Percentiles rank a stretch among this genome's conserved stretches.
Evolutionary conservation across 1,284 basidiomycete species (phyloP).

Genomic region (Ceratobasidium sp.): DNA sequence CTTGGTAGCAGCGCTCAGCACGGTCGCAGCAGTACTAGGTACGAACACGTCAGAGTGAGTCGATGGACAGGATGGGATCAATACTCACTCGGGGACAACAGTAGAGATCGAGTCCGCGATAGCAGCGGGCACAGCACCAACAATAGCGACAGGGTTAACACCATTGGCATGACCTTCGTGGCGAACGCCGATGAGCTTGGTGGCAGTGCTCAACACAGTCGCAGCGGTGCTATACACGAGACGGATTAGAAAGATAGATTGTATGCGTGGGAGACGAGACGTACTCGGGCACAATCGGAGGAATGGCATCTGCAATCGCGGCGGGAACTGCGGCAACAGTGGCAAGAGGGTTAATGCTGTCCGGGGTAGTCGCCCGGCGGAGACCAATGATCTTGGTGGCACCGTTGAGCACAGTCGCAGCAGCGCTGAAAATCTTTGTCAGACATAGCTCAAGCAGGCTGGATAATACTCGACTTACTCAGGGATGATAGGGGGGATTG

Average conservation of each 20-base stretch:
- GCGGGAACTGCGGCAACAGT: neutral
- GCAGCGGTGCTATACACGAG: neutral
- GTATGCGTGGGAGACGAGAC: neutral
- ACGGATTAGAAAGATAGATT: neutral
- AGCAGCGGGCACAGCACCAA: constrained; percentile 4
- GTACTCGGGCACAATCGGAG: constrained; percentile 16
- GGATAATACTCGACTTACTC: neutral
- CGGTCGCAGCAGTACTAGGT: neutral
- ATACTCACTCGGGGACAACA: constrained; percentile 7
- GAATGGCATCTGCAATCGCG: neutral
- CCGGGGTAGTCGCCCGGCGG: neutral
- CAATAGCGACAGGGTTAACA: neutral
- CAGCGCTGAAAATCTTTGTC: neutral
- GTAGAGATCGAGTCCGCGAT: constrained; percentile 3
- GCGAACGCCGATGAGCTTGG: neutral
- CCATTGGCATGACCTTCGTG: neutral
- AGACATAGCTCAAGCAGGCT: neutral
- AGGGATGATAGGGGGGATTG: neutral
- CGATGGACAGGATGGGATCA: neutral
- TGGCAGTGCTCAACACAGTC: neutral
- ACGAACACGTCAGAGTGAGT: neutral
- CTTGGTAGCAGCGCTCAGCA: constrained; percentile 15
- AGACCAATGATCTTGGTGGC: neutral
- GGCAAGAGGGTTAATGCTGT: neutral
- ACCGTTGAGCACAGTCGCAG: constrained; percentile 1